Base-by-base conservation (phyloP, 73 alveolate genomes). In the Paramecium sonneborni region DNA sequence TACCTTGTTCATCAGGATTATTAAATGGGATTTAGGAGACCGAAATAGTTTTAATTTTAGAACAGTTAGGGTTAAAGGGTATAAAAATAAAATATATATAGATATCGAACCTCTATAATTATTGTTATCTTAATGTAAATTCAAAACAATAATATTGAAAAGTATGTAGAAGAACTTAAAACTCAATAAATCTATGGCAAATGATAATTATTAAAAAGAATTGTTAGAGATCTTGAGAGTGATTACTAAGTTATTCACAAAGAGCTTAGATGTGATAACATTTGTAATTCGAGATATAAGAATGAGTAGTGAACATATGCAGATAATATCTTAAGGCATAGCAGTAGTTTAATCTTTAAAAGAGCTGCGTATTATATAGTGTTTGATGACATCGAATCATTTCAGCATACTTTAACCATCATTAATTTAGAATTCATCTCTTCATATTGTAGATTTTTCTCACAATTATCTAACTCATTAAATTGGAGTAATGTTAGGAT, bases 151-250 rank as follows among this genome's bases (percentile, higher is more conserved):
- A 32, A 79, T 39, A 2, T n/a, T 79, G 6, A 79, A 44, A 46
- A 46, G 90, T 46, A 43, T 79, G 55, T 44, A 79, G 74, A 79
- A 72, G 44, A 72, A 72, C 57, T 37, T 72, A 12, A 72, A 72
- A 35, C 20, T 72, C 11, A 72, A 72, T 34, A 72, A 72, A 37
- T 72, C 86, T 0, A 38, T 38, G 55, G 86, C 57, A 0, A 30
- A 72, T 72, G 90, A 79, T 21, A 43, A 32, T 24, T 21, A 39
- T 34, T 41, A 39, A 79, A 44, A 39, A n/a, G 69, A 46, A 79
- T 24, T 79, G 34, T 24, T 24, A 43, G 90, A 79, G 30, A 79
- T 79, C 5, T 23, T 79, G 12, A 79, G 55, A 79, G 74, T 43
- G 23, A 34, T 79, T 18, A 44, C 90, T 2, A 79, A 79, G 74